Evolutionary conservation across 148 eudicot genomes (phyloP).

Genomic region (Vaccinium myrtillus): DNA sequence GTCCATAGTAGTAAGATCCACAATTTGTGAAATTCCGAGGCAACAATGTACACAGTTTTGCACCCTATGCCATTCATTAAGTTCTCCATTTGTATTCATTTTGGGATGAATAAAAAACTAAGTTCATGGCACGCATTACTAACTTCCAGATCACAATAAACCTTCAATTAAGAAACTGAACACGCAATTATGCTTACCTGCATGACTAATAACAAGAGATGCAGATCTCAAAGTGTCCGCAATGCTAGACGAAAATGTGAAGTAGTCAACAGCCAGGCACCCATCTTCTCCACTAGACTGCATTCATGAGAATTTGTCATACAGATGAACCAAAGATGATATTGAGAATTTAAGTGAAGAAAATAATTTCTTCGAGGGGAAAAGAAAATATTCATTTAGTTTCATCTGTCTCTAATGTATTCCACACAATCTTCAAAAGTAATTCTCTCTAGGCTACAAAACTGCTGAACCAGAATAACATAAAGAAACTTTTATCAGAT

Average conservation of each 20-base stretch:
- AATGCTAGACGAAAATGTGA: slow-evolving; percentile 80
- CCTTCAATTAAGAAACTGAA: background rate
- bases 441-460: background rate
- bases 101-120: background rate
- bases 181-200: slow-evolving; percentile 44
- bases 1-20: background rate
- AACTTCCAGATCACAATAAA: background rate
- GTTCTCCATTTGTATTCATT: background rate
- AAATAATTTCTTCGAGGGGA: background rate
- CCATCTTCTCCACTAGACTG: slow-evolving; percentile 73
- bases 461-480: background rate
- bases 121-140: background rate
- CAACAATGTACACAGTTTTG: background rate
- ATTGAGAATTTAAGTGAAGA: background rate
- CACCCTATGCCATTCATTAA: background rate
- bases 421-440: background rate
- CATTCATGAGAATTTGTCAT: slow-evolving; percentile 8
- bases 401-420: background rate
- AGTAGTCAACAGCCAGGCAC: slow-evolving; percentile 68
- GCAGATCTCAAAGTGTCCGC: slow-evolving; percentile 77
- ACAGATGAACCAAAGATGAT: background rate
- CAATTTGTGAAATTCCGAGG: too few relatives aligned
- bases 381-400: background rate
- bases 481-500: background rate
- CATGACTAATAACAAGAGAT: slow-evolving; percentile 95